phyloP scores from a whole-genome alignment of 768 basidiomycete genomes.

The Scleroderma bovista region DNA sequence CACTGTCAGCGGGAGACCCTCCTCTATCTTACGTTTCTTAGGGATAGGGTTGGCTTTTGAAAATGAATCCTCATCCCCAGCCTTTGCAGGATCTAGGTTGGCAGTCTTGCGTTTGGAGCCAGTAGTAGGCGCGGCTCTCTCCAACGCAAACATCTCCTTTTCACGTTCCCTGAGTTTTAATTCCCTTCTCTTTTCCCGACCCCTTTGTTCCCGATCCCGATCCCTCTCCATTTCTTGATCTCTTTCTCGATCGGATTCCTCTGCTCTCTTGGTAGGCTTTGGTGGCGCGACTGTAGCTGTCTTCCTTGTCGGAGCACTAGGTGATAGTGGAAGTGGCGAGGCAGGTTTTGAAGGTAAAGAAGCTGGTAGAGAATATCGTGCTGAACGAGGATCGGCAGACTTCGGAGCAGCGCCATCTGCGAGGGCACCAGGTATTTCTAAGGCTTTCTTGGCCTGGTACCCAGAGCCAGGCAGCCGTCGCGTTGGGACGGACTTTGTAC shows the following conservation, averaged over 20 bases:
- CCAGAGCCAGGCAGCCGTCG: conserved; percentile 47
- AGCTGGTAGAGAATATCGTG: conserved; percentile 21
- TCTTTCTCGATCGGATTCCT: conserved; percentile 24
- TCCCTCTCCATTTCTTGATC: conserved; percentile 17
- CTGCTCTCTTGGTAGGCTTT: conserved; percentile 17
- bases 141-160: conserved; percentile 14
- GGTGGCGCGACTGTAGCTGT: conserved; percentile 19
- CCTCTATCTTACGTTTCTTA: conserved; percentile 44
- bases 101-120: conserved; percentile 38
- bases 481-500: conserved; percentile 15
- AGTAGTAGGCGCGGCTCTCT: conserved; percentile 13
- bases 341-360: conserved; percentile 32
- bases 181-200: conserved; percentile 19
- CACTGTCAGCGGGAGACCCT: conserved; percentile 14
- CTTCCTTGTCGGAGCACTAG: conserved; percentile 24
- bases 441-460: conserved; percentile 34
- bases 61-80: conserved; percentile 16
- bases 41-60: conserved; percentile 10
- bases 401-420: conserved; percentile 15
- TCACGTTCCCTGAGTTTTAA: conserved; percentile 17
- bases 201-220: conserved; percentile 20
- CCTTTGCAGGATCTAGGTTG: conserved; percentile 27
- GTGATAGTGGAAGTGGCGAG: conserved; percentile 21
- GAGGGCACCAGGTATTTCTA: conserved; percentile 14
- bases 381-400: conserved; percentile 25